These are phyloP conservation scores for Colletotrichum scovillei DNA, from an alignment of 2,329 filamentous ascomycete genomes.

Conservation along the genomic window DNA sequence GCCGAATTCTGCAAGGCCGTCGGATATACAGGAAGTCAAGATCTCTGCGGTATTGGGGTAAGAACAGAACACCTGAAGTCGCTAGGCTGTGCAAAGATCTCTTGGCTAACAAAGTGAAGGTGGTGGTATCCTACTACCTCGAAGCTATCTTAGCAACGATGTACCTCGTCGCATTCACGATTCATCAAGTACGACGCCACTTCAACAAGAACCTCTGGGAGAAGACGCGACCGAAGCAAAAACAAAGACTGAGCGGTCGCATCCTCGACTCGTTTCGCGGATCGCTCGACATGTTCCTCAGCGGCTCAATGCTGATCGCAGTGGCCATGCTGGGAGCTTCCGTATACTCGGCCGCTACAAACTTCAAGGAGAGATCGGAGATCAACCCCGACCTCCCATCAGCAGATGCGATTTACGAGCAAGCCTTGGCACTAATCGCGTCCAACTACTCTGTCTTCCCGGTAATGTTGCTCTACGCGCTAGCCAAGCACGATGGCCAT, in stretches of 20 bases:
- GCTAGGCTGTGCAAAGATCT: not conserved
- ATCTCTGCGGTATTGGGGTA: constrained; percentile 31
- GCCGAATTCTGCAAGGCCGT: constrained; percentile 27
- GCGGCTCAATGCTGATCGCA: constrained; percentile 28
- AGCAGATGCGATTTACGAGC: constrained; percentile 19
- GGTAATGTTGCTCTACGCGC: constrained; percentile 32
- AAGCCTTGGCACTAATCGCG: constrained; percentile 18
- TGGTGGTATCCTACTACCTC: constrained; percentile 30
- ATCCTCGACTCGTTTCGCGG: constrained; percentile 33
- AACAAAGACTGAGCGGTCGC: not conserved
- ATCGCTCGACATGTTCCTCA: constrained; percentile 32
- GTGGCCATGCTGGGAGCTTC: constrained; percentile 34
- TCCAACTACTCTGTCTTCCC: constrained; percentile 34
- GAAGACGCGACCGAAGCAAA: constrained; percentile 8
- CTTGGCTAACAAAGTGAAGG: not conserved
- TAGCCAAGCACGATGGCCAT: constrained; percentile 30
- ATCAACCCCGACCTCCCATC: constrained; percentile 26
- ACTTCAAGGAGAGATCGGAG: constrained; percentile 1
- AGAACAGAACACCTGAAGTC: not conserved
- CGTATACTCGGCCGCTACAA: constrained; percentile 8
- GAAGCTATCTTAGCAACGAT: constrained; percentile 31
- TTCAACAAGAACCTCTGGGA: constrained; percentile 1
- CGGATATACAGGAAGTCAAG: constrained; percentile 28
- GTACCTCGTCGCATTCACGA: constrained; percentile 27
- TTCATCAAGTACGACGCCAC: constrained; percentile 17